Evolutionary conservation across 2,329 filamentous ascomycete species (phyloP).

Genomic region (Didymosphaeria variabile): DNA sequence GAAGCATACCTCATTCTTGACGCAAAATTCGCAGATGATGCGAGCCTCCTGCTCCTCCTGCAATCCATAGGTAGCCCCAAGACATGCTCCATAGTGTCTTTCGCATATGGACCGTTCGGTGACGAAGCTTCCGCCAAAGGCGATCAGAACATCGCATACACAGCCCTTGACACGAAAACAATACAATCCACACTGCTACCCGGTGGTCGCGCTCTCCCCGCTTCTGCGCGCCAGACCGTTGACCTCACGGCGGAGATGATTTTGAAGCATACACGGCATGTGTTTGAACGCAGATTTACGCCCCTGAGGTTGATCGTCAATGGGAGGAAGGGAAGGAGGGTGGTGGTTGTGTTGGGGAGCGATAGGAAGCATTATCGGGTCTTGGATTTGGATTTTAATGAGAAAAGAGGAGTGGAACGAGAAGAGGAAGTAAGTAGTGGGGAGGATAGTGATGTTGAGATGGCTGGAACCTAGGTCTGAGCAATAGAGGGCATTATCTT

Average conservation of each 20-base stretch:
- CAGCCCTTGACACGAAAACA: slow-evolving; percentile 7
- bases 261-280: slow-evolving; percentile 52
- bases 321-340: slow-evolving; percentile 62
- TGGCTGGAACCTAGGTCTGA: slow-evolving; percentile 18
- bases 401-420: slow-evolving; percentile 27
- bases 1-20: slow-evolving; percentile 61
- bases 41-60: slow-evolving; percentile 68
- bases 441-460: slow-evolving; percentile 28
- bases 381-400: slow-evolving; percentile 61
- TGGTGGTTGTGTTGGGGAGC: slow-evolving; percentile 64
- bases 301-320: slow-evolving; percentile 64
- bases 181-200: slow-evolving; percentile 9
- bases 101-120: slow-evolving; percentile 28
- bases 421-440: slow-evolving; percentile 9
- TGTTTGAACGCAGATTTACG: slow-evolving; percentile 59
- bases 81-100: slow-evolving; percentile 22
- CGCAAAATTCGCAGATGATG: slow-evolving; percentile 73
- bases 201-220: slow-evolving; percentile 14
- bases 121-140: not conserved
- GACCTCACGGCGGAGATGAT: slow-evolving; percentile 21
- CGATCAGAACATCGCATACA: slow-evolving; percentile 12
- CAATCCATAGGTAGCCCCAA: slow-evolving; percentile 28
- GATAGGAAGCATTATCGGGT: slow-evolving; percentile 64
- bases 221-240: slow-evolving; percentile 10
- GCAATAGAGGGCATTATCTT: not conserved